Percentiles rank a stretch among this genome's conserved stretches.
Conservation (phyloP, 2,329 filamentous ascomycete species). For the Emydomyces testavorans region DNA sequence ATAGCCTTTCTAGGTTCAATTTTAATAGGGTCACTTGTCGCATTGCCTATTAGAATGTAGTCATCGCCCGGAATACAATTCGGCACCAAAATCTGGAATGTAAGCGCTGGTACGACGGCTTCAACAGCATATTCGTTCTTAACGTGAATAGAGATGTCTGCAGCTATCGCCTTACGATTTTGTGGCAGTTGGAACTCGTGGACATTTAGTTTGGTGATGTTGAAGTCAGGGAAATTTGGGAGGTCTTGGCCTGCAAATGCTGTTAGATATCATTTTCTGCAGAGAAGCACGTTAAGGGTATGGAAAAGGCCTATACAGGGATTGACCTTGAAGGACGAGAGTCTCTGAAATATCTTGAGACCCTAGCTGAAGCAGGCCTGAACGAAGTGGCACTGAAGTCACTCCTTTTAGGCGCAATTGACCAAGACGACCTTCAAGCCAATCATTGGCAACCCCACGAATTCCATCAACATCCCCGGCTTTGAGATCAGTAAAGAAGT, state of each 20-base stretch:
- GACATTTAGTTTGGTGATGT: constrained; percentile 69
- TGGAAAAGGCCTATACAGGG: constrained; percentile 43
- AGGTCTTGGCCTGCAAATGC: constrained; percentile 45
- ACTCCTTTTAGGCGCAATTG: constrained; percentile 61
- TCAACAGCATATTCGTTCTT: constrained; percentile 69
- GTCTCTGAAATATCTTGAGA: constrained; percentile 63
- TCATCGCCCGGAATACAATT: constrained; percentile 63
- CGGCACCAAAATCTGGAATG: constrained; percentile 73
- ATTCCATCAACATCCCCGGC: constrained; percentile 69
- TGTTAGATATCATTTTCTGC: constrained; percentile 15
- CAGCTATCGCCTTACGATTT: constrained; percentile 57
- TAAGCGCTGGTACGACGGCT: constrained; percentile 64
- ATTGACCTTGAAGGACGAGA: constrained; percentile 72
- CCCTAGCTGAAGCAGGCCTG: constrained; percentile 68
- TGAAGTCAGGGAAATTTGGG: constrained; percentile 67
- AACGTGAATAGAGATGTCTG: constrained; percentile 61
- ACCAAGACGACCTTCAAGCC: constrained; percentile 66
- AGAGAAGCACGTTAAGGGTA: constrained; percentile 19
- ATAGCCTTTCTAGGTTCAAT: constrained; percentile 59
- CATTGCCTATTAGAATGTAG: constrained; percentile 67
- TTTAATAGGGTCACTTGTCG: constrained; percentile 54
- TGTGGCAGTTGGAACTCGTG: constrained; percentile 52
- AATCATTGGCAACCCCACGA: constrained; percentile 72
- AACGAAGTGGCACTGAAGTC: constrained; percentile 60
- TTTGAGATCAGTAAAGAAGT: constrained; percentile 64